phyloP scores from a whole-genome alignment of 208 protist species.

The Acanthamoeba lenticulata region DNA sequence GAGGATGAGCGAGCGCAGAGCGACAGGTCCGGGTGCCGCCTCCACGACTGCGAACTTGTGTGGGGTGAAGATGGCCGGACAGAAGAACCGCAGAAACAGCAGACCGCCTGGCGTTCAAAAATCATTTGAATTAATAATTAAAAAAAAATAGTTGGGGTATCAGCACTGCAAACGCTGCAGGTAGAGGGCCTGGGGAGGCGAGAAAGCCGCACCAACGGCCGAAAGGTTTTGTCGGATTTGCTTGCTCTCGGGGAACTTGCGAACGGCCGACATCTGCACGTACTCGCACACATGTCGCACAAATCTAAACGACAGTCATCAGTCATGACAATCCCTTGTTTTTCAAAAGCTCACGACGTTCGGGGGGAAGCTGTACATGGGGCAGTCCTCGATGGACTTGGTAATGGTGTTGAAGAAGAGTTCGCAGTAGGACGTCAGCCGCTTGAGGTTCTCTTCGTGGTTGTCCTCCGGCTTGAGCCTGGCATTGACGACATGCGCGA shows the following conservation, averaged over 20 bases:
- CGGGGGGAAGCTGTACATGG: conserved; percentile 20
- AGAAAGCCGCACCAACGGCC: not conserved
- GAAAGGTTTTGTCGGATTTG: conserved; percentile 67
- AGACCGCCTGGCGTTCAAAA: conserved; percentile 71
- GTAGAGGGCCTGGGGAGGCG: too few relatives aligned
- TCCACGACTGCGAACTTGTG: conserved; percentile 72
- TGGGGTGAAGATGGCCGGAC: conserved; percentile 79
- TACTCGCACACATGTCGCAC: conserved; percentile 51
- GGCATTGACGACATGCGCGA: not conserved
- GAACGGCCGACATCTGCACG: conserved; percentile 49
- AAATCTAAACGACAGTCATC: not conserved
- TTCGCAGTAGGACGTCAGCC: conserved; percentile 13
- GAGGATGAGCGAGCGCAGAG: conserved; percentile 60
- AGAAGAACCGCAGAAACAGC: conserved; percentile 83
- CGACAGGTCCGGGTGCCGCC: conserved; percentile 36
- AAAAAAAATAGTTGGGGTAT: not conserved
- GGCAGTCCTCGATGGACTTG: conserved; percentile 65
- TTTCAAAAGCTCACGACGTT: not conserved
- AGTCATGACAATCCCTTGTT: not conserved
- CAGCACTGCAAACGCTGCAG: too few relatives aligned
- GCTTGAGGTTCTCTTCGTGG: conserved; percentile 46
- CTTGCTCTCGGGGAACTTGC: conserved; percentile 68
- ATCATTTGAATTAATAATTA: not conserved
- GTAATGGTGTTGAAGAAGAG: conserved; percentile 57
- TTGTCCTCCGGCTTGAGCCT: conserved; percentile 57